phyloP scores from a whole-genome alignment of 208 protist species.

The Leishmania tropica region DNA sequence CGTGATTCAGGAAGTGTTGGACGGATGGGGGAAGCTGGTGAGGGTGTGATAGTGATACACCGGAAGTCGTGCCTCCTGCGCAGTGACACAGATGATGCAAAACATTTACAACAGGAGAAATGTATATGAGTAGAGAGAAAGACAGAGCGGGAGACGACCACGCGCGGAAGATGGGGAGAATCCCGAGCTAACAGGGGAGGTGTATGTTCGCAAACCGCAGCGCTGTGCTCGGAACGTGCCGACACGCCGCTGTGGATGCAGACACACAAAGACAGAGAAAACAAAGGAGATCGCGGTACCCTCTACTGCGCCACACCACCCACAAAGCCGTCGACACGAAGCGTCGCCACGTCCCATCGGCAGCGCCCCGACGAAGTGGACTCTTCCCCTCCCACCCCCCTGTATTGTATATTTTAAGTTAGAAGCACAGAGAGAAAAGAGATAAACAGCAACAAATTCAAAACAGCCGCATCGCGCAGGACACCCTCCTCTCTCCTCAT shows the following conservation, averaged over 20 bases:
- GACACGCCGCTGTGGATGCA: neutral
- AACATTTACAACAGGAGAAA: neutral
- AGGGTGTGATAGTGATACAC: neutral
- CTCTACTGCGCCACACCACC: neutral
- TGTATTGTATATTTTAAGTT: neutral
- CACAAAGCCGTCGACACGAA: neutral
- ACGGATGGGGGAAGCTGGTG: neutral
- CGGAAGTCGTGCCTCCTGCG: neutral
- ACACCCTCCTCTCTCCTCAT: neutral
- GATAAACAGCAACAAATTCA: neutral
- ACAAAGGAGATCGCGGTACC: too few relatives aligned
- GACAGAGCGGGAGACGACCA: neutral
- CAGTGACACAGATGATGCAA: neutral
- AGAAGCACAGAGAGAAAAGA: neutral
- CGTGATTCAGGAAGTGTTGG: neutral
- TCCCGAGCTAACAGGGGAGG: neutral
- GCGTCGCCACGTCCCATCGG: too few relatives aligned
- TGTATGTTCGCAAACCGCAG: neutral
- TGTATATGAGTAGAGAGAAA: neutral
- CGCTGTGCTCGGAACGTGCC: neutral
- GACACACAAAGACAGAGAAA: neutral
- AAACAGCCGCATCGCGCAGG: neutral
- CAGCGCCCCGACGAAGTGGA: neutral
- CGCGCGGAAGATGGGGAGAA: neutral
- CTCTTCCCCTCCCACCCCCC: neutral